Evolutionary conservation across 352 stramenopile species (phyloP), one percentile per base, ranked within the genome.

Genomic region (Globisporangium nodosum): DNA sequence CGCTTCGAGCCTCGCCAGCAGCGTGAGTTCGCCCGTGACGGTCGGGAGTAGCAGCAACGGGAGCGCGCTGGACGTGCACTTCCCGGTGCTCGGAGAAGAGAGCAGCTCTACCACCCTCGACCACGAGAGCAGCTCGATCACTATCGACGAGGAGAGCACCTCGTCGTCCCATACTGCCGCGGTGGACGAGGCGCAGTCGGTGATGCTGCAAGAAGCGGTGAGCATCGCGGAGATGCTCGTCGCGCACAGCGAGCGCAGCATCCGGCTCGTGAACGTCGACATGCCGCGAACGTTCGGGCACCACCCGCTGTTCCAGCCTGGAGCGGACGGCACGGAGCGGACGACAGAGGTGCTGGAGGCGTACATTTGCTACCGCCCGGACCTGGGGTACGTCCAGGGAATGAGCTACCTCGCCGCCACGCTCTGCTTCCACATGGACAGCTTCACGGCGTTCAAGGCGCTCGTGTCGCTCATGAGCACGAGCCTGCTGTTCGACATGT

Each of bases 341-440:
- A 92, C 85, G 27, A 87, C 81, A 13, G 78, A 92, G 53, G 85
- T 94, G 30, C 70, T 94, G 15, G 83, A 93, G 54, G 83, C 85
- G 7, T 94, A 94, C 63, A 90, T 86, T 33, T 94, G 85, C 69
- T 94, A 94, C 52, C 81, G 85, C 1, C 85, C 85, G 1, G 85
- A 94, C 49, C 62, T 94, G 18, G 85, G 85, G 9, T 94, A 94
- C 57, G 83, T 94, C 12, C 85, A 94, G 62, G 85, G 85, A 35
- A 94, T 94, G 85, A 93, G 83, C 64, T 94, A 94, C 48, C 66
- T 94, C n/a, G 85, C 85, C 5, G 85, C 85, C 9, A 75, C 80
- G 6, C 49, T 94, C 45, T 94, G 85, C 60, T 88, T 94, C 51
- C 85, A 94, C 64, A 90, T 94, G 81, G 85, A 94, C 61, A 92